Base-by-base conservation (phyloP, 257 asterid species). In the Voacanga thouarsii region DNA sequence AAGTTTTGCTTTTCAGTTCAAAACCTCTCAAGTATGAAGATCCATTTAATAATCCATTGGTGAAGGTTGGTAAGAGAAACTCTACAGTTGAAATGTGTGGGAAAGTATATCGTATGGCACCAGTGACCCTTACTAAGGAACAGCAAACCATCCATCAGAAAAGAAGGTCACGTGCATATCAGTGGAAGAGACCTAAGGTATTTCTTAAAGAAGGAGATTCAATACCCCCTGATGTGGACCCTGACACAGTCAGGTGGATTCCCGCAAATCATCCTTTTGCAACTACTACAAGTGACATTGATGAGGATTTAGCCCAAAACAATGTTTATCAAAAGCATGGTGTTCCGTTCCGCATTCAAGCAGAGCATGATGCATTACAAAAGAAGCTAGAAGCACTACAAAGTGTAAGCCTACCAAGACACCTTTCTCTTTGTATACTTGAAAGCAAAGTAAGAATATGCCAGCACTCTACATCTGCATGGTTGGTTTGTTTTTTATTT, bases 261-360 rank as follows among this genome's bases (percentile, higher is more conserved):
- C 99, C 99, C 64, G 92, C 99, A 75, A 96, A 96, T 77, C 99
- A 96, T 86, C 99, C 99, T 2, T 96, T 96, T 86, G 99, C 99
- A 76, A 96, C 98, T 57, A 93, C 99, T 77, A 80, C 92, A 51
- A 93, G 98, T 82, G 98, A 96, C 47, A 96, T 96, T 60, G 97
- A 96, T 71, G 99, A 93, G 85, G 96, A 83, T 78, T 87, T 96
- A 90, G 98, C 98, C 65, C 98, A 92, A 81, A 90, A 85, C 60
- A 96, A 96, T 74, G 99, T 96, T 79, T 82, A 89, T 80, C 97
- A 96, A 80, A 96, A 93, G 90, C 94, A 89, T 60, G 99, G 99
- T 68, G 99, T 96, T 81, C 98, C 98, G 33, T 96, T 89, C 82
- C 97, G 98, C 75, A 89, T 96, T 82, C 88, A 87, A 86, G 99